These are phyloP conservation scores for Trametes cingulata DNA, from an alignment of 768 basidiomycete species.

Conservation along the genomic window DNA sequence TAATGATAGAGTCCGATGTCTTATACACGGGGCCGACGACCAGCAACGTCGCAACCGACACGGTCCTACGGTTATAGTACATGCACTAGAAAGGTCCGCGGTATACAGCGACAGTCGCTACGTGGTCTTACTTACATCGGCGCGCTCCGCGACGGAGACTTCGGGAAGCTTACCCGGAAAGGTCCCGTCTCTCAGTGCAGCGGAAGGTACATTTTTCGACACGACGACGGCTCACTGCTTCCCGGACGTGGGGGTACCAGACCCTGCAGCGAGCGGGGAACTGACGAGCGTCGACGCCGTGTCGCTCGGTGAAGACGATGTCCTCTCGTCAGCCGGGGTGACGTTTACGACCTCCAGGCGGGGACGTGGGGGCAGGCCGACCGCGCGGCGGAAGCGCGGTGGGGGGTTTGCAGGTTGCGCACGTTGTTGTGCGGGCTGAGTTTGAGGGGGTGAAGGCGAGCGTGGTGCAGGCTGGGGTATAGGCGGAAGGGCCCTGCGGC, in stretches of 20 bases:
- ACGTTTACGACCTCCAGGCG: slow-evolving; percentile 16
- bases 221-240: slow-evolving; percentile 6
- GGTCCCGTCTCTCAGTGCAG: not conserved
- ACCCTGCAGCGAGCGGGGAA: slow-evolving; percentile 11
- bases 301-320: slow-evolving; percentile 14
- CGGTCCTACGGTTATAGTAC: not conserved
- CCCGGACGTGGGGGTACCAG: slow-evolving; percentile 14
- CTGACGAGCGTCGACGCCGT: slow-evolving; percentile 14
- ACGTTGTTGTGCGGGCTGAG: not conserved
- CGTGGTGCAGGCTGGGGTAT: slow-evolving; percentile 3
- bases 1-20: slow-evolving; percentile 20
- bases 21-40: not conserved
- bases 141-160: not conserved
- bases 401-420: not conserved
- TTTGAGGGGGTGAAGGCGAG: not conserved
- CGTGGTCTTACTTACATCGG: not conserved
- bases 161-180: not conserved
- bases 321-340: slow-evolving; percentile 18
- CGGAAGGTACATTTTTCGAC: too few relatives aligned
- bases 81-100: not conserved
- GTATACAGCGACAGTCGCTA: not conserved
- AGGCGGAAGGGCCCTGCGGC: slow-evolving; percentile 6
- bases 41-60: not conserved
- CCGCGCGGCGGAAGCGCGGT: slow-evolving; percentile 20
- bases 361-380: slow-evolving; percentile 33